Evolutionary conservation across 148 eudicot genomes (phyloP), one percentile per base, ranked within the genome.

Genomic region (Vaccinium macrocarpon): DNA sequence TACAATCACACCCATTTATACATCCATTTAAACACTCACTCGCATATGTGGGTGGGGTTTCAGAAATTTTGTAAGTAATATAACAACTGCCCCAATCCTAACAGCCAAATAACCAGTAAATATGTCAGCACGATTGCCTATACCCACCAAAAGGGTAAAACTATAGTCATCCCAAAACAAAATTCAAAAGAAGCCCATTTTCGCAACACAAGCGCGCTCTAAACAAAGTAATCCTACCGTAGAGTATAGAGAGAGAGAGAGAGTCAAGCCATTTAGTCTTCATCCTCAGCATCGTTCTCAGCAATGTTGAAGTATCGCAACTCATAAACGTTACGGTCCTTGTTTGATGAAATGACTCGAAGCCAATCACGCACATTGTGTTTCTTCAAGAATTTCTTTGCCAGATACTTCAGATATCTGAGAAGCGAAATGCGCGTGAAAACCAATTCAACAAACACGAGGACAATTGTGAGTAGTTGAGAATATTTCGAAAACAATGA

Each of bases 281-380:
- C 85, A 38, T 91, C 92, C 85, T 91, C 92, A 0, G 88, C 92
- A 84, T 91, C 93, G 42, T 91, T 91, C 88, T 91, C 93, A 53
- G 93, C 93, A 75, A 91, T 91, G 90, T 91, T 91, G 91, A 91
- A 91, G 91, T 90, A 91, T 86, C 93, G 83, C 64, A 91, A 84
- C 82, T 91, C 93, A 8, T 91, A 91, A 6, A 90, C 88, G 64
- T 86, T 91, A 11, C 88, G 88, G 73, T 91, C 93, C 89, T 91
- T 90, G 92, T 91, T 90, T 25, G 93, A 89, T 55, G 92, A 89
- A 84, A 91, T 90, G 14, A 91, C 93, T 83, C 92, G 90, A 76
- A 91, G 93, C 92, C 92, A 91, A 84, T 91, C 92, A 52, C 93
- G 59, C 35, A 91, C 93, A 77, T 91, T 91, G 91, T 91, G 91